phyloP scores from a whole-genome alignment of 2,329 filamentous ascomycete genomes.

The Cladosporium sp. region DNA sequence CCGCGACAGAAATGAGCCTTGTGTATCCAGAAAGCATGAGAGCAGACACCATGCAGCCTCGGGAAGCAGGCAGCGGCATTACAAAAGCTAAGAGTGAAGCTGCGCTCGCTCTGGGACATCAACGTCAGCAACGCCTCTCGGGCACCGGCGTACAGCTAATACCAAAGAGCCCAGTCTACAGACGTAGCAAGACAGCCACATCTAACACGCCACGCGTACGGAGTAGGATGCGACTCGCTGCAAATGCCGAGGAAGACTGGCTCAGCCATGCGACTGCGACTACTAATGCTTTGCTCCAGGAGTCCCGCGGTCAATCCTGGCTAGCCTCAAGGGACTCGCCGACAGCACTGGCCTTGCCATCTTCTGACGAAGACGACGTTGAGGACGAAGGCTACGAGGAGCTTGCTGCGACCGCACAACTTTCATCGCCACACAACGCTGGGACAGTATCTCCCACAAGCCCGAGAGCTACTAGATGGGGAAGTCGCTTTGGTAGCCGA shows the following conservation, averaged over 20 bases:
- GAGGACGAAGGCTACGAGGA: conserved; percentile 33
- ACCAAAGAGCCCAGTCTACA: conserved; percentile 12
- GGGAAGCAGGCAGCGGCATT: conserved; percentile 21
- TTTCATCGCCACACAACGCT: background rate
- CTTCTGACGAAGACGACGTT: conserved; percentile 30
- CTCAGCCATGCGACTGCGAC: conserved; percentile 55
- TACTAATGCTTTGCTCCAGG: conserved; percentile 53
- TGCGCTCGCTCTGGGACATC: conserved; percentile 27
- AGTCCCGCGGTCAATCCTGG: conserved; percentile 62
- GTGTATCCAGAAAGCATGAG: conserved; percentile 3
- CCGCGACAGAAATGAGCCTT: background rate
- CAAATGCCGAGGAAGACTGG: conserved; percentile 49
- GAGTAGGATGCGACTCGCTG: background rate
- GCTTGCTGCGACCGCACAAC: conserved; percentile 26
- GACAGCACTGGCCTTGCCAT: conserved; percentile 44
- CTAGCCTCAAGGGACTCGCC: conserved; percentile 53
- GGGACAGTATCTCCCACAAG: conserved; percentile 1
- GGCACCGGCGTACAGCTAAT: conserved; percentile 19
- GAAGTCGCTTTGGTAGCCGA: conserved; percentile 34
- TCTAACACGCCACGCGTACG: conserved; percentile 16
- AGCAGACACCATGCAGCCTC: background rate
- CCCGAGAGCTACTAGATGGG: conserved; percentile 19
- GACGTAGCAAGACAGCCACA: conserved; percentile 25
- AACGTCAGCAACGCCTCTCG: conserved; percentile 13
- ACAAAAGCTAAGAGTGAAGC: conserved; percentile 46